Conservation (phyloP, 1,284 basidiomycete genomes). For the Puccinia triticina region DNA sequence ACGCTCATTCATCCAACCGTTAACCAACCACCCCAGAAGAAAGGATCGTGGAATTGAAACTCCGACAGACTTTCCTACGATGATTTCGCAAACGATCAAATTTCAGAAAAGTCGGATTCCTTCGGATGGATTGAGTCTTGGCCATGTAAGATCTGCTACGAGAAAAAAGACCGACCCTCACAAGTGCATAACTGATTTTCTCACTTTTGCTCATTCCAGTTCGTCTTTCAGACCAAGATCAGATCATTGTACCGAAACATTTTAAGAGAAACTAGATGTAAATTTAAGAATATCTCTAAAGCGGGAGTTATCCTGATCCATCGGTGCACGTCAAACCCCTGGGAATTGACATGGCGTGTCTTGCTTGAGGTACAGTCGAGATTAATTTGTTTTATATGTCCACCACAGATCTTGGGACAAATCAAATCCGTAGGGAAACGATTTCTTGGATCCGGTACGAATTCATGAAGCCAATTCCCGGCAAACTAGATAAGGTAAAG, state of each 20-base stretch:
- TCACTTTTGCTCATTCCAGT: slow-evolving; percentile 10
- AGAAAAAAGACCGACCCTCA: too few relatives aligned
- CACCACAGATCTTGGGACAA: slow-evolving; percentile 27
- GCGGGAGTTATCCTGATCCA: too few relatives aligned
- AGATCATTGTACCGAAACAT: slow-evolving; percentile 31
- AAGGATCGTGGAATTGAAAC: too few relatives aligned
- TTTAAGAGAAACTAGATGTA: slow-evolving; percentile 36
- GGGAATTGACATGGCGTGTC: not conserved
- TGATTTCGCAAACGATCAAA: too few relatives aligned
- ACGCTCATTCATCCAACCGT: too few relatives aligned
- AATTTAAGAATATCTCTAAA: not conserved
- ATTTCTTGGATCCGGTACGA: slow-evolving; percentile 48
- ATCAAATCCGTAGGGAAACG: slow-evolving; percentile 32
- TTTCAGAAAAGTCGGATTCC: slow-evolving; percentile 11
- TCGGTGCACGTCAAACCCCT: too few relatives aligned
- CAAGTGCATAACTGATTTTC: not conserved
- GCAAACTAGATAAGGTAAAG: not conserved
- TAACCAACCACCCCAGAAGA: too few relatives aligned
- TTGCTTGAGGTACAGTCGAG: not conserved
- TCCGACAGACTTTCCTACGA: too few relatives aligned
- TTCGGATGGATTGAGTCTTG: slow-evolving; percentile 14
- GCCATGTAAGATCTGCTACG: not conserved
- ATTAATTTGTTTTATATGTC: not conserved
- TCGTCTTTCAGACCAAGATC: slow-evolving; percentile 17
- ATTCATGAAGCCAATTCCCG: not conserved